Conservation (phyloP, 352 stramenopile genomes). For the Phytophthora vignae region DNA sequence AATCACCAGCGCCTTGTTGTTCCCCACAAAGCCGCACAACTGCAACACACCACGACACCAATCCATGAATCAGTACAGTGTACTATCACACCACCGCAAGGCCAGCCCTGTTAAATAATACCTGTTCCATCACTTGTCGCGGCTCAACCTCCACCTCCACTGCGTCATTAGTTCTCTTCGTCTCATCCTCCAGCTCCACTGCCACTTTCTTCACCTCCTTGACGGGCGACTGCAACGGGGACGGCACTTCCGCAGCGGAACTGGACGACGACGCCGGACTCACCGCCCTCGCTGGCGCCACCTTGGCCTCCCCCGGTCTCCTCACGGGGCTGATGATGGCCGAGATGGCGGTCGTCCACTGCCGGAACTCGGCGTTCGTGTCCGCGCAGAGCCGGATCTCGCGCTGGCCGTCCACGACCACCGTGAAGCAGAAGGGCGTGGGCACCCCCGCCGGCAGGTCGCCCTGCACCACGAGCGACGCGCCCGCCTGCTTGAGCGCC, state of each 20-base stretch:
- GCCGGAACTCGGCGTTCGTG: constrained; percentile 72
- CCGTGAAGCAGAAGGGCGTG: constrained; percentile 84
- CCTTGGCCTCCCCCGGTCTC: constrained; percentile 8
- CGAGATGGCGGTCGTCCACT: constrained; percentile 81
- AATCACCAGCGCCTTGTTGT: constrained; percentile 46
- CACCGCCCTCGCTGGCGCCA: constrained; percentile 2
- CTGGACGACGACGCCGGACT: constrained; percentile 18
- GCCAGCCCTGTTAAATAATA: neutral
- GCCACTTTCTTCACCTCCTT: constrained; percentile 21
- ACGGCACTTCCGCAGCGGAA: constrained; percentile 10
- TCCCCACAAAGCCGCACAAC: constrained; percentile 23
- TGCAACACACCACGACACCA: constrained; percentile 4
- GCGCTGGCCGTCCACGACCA: constrained; percentile 45
- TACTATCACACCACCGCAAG: no score
- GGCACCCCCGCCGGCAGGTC: constrained; percentile 73
- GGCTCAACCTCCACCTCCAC: neutral
- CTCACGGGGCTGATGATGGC: constrained; percentile 62
- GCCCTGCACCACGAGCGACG: constrained; percentile 75
- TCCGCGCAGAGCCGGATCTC: constrained; percentile 74
- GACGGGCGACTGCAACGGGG: constrained; percentile 12
- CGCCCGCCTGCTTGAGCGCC: constrained; percentile 51
- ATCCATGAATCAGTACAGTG: no score
- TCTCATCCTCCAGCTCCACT: constrained; percentile 3
- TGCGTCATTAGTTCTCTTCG: neutral
- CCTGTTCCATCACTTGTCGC: neutral